These are phyloP conservation scores for Chytriomyces sp. DNA, from an alignment of 192 early-diverging fungal species.

Conservation along the genomic window DNA sequence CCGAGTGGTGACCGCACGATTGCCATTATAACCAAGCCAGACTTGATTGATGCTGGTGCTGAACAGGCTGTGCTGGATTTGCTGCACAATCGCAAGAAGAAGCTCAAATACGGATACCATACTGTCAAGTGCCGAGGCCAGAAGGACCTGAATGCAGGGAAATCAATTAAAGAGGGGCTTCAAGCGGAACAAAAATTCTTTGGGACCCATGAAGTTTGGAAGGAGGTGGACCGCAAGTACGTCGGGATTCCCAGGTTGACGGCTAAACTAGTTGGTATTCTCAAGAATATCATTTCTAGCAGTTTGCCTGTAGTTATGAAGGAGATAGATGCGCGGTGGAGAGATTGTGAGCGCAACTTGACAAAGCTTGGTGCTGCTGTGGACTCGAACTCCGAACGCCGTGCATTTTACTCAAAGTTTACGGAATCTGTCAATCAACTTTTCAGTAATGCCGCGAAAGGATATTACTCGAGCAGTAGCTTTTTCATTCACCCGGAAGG, in stretches of 20 bases:
- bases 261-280: conserved; percentile 20
- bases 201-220: not conserved
- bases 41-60: conserved; percentile 34
- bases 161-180: not conserved
- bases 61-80: conserved; percentile 22
- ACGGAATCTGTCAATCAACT: not conserved
- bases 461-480: conserved; percentile 1
- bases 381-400: not conserved
- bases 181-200: conserved; percentile 32
- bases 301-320: not conserved
- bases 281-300: conserved; percentile 6
- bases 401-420: conserved; percentile 8
- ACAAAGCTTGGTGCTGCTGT: not conserved
- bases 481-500: conserved; percentile 7
- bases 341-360: not conserved
- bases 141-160: conserved; percentile 26
- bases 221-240: not conserved
- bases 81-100: conserved; percentile 14
- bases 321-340: not conserved
- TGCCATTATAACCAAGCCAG: conserved; percentile 43
- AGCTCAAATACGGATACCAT: conserved; percentile 38
- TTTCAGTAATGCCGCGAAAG: not conserved
- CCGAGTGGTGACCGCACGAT: conserved; percentile 37
- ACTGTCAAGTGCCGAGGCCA: conserved; percentile 30
- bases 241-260: conserved; percentile 19